Conservation (phyloP, 345 rosid genomes). For the Erodium maritimum region DNA sequence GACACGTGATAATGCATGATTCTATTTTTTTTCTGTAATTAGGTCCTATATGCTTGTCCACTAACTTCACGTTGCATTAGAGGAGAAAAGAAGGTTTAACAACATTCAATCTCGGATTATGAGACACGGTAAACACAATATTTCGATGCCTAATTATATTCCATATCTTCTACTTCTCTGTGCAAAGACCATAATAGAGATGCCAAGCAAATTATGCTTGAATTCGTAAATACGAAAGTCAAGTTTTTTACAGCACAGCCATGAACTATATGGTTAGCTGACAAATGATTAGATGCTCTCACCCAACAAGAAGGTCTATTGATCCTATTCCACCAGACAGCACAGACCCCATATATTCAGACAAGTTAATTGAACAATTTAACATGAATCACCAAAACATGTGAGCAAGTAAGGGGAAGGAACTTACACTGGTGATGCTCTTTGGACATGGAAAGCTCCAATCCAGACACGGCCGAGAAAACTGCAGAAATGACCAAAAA, state of each 20-base stretch:
- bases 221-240: background rate
- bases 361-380: background rate
- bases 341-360: background rate
- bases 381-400: background rate
- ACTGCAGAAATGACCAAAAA: slow-evolving; percentile 33
- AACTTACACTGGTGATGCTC: slow-evolving; percentile 73
- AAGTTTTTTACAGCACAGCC: background rate
- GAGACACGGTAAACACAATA: background rate
- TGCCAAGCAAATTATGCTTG: too few relatives aligned
- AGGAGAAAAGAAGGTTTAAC: background rate
- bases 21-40: background rate
- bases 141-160: background rate
- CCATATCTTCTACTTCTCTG: too few relatives aligned
- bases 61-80: background rate
- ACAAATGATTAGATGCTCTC: background rate
- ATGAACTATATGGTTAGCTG: too few relatives aligned
- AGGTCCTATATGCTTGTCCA: background rate
- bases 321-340: background rate
- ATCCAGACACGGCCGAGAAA: slow-evolving; percentile 83
- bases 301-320: background rate
- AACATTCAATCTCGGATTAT: background rate
- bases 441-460: slow-evolving; percentile 66
- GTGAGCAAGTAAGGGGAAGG: background rate
- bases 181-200: background rate
- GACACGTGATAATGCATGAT: background rate